A percentile compares a stretch with the other conserved stretches of the same genome.
Evolutionary conservation across 2,329 filamentous ascomycete genomes (phyloP).

Genomic region (Aspergillus niger): DNA sequence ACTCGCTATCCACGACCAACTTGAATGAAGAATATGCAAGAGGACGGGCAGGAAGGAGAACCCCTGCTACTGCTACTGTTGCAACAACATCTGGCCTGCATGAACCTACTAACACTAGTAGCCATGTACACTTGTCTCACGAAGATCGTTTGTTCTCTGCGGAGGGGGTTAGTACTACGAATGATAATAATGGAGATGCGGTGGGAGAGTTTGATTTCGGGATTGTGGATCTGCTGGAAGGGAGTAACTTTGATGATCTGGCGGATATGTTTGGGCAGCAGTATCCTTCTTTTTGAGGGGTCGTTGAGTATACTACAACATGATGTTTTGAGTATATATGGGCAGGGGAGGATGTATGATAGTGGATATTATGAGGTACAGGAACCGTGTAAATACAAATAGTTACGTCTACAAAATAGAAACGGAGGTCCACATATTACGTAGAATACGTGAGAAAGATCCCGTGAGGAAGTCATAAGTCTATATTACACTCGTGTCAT

Average conservation of each 20-base stretch:
- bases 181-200: too few relatives aligned
- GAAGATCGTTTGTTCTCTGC: too few relatives aligned
- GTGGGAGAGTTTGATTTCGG: constrained; percentile 30
- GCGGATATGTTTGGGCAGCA: constrained; percentile 37
- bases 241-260: constrained; percentile 34
- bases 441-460: neutral
- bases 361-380: neutral
- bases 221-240: constrained; percentile 37
- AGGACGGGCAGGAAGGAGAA: too few relatives aligned
- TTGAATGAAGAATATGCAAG: too few relatives aligned
- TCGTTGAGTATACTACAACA: neutral
- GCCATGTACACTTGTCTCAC: too few relatives aligned
- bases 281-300: constrained; percentile 31
- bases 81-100: too few relatives aligned
- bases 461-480: constrained; percentile 33
- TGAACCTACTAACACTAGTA: too few relatives aligned
- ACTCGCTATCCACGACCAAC: neutral
- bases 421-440: neutral
- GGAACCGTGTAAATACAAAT: neutral
- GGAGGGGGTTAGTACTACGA: neutral
- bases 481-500: constrained; percentile 33
- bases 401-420: neutral
- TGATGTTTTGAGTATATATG: neutral
- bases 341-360: neutral
- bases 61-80: too few relatives aligned